Conservation (phyloP, 176 grass and related monocot genomes). For the Neostapfia colusana region DNA sequence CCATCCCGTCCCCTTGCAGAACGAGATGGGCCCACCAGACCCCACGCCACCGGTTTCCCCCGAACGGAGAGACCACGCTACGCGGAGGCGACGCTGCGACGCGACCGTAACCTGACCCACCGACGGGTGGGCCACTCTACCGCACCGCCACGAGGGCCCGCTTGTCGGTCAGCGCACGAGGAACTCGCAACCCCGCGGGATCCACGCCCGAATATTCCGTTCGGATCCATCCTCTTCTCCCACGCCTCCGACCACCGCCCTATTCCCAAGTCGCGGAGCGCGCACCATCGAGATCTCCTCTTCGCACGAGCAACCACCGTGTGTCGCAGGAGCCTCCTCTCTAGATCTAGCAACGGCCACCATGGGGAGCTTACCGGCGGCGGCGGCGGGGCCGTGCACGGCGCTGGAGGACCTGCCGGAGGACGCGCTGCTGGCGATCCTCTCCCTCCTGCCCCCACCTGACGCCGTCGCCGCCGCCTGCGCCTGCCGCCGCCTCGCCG, state of each 20-base stretch:
- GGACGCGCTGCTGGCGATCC: constrained; percentile 56
- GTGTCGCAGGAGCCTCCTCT: too few species aligned
- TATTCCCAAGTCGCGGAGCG: background rate
- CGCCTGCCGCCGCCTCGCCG: constrained; percentile 41
- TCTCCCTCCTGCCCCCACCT: constrained; percentile 44
- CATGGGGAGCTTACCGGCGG: constrained; percentile 36
- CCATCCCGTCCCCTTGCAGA: background rate
- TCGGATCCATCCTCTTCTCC: background rate
- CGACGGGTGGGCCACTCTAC: background rate
- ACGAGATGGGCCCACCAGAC: background rate
- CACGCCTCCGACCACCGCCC: constrained; percentile 42
- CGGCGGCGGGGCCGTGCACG: constrained; percentile 10
- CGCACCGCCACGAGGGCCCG: background rate
- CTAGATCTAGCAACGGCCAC: background rate
- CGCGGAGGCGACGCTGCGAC: background rate
- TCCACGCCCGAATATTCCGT: constrained; percentile 36
- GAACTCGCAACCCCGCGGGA: background rate
- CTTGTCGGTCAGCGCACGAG: background rate
- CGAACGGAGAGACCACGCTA: background rate
- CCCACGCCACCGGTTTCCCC: background rate
- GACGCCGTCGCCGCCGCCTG: constrained; percentile 44
- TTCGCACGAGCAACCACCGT: background rate
- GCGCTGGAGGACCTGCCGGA: constrained; percentile 52
- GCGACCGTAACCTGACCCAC: background rate
- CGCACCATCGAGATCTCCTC: constrained; percentile 6